Evolutionary conservation across 139 green algal genomes (phyloP).

Genomic region (Limnomonas spitsbergensis): DNA sequence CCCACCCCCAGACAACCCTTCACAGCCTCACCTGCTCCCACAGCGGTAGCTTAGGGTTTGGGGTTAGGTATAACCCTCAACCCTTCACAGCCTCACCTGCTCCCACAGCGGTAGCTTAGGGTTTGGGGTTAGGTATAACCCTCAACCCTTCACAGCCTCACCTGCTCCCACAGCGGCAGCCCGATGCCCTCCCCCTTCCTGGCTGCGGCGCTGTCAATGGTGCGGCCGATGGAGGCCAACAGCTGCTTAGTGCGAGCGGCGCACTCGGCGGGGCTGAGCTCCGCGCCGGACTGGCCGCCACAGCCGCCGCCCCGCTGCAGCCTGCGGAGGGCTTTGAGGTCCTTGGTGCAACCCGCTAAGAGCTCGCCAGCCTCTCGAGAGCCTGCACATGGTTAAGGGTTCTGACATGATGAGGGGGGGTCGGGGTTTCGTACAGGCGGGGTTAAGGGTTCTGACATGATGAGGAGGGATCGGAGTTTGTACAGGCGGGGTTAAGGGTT

Average conservation of each 20-base stretch:
- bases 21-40: not conserved
- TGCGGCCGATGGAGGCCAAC: constrained; percentile 32
- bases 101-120: constrained; percentile 21
- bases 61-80: not conserved
- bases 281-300: constrained; percentile 11
- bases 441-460: no score
- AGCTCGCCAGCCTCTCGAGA: constrained; percentile 13
- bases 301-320: constrained; percentile 24
- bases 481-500: no score
- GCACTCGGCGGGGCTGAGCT: constrained; percentile 9
- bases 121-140: not conserved
- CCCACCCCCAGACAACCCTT: not conserved
- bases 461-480: no score
- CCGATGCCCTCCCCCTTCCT: not conserved
- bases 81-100: not conserved
- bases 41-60: not conserved
- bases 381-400: not conserved
- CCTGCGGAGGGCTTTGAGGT: constrained; percentile 29
- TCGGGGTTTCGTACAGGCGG: no score
- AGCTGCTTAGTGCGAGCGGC: constrained; percentile 31
- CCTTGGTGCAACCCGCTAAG: constrained; percentile 7
- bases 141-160: not conserved
- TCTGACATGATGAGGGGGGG: no score
- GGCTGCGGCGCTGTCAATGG: constrained; percentile 25
- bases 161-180: constrained; percentile 26